A percentile compares a stretch with the other conserved stretches of the same genome.
phyloP scores from a whole-genome alignment of 805 yeast species.

The Pichia deserticola region DNA sequence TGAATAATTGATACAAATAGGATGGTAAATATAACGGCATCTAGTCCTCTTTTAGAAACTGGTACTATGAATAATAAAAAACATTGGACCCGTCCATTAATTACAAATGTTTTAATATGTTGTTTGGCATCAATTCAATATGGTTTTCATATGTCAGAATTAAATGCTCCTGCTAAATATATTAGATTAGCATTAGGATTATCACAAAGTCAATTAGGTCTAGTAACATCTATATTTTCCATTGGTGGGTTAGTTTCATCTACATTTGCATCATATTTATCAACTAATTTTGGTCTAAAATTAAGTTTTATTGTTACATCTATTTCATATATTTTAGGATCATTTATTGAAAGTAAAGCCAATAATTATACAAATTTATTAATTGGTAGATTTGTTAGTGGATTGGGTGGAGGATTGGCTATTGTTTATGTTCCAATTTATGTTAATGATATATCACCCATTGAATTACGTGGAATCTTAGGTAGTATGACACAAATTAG shows the following conservation, averaged over 20 bases:
- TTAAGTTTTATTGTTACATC: slow-evolving; percentile 45
- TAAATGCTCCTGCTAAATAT: slow-evolving; percentile 79
- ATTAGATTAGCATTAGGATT: slow-evolving; percentile 26
- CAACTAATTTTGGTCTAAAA: slow-evolving; percentile 62
- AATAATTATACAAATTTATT: slow-evolving; percentile 37
- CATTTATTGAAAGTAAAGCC: slow-evolving; percentile 49
- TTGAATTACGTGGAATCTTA: slow-evolving; percentile 58
- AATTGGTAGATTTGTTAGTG: slow-evolving; percentile 70
- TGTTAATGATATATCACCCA: slow-evolving; percentile 75
- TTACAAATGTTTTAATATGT: slow-evolving; percentile 45
- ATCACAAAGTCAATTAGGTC: slow-evolving; percentile 49
- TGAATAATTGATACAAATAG: too few species aligned
- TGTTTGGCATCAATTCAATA: slow-evolving; percentile 80
- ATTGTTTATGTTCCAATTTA: slow-evolving; percentile 80
- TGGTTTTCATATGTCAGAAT: slow-evolving; percentile 92
- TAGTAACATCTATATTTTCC: slow-evolving; percentile 70
- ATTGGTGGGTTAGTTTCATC: slow-evolving; percentile 83
- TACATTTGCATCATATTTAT: slow-evolving; percentile 53
- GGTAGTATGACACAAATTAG: slow-evolving; percentile 90
- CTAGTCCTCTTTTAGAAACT: slow-evolving; percentile 1
- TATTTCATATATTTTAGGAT: slow-evolving; percentile 50
- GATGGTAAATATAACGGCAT: neutral
- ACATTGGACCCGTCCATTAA: slow-evolving; percentile 18
- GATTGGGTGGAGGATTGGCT: slow-evolving; percentile 82
- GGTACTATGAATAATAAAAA: neutral